Evolutionary conservation across 2,329 filamentous ascomycete genomes (phyloP).

Genomic region (Colletotrichum cereale): DNA sequence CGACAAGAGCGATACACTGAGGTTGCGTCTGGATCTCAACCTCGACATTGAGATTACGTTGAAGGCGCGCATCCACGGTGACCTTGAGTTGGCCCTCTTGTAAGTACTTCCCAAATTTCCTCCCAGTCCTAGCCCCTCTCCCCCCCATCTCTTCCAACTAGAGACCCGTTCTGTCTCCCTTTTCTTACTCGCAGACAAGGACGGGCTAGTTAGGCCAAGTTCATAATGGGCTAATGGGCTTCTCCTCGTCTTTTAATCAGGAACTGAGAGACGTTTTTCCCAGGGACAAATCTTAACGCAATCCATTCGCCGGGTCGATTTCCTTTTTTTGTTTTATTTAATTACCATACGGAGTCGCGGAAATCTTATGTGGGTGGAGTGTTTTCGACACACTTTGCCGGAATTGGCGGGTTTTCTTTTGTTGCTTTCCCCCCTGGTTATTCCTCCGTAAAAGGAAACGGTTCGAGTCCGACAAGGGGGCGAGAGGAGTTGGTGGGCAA

Average conservation of each 20-base stretch:
- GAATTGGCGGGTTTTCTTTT: constrained; percentile 34
- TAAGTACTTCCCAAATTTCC: constrained; percentile 51
- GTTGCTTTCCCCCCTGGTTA: neutral
- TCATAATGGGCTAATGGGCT: constrained; percentile 43
- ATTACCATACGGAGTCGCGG: constrained; percentile 33
- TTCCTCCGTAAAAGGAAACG: constrained; percentile 16
- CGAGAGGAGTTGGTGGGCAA: constrained; percentile 28
- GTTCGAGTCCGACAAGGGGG: neutral
- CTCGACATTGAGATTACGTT: constrained; percentile 87
- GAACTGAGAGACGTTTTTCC: constrained; percentile 42
- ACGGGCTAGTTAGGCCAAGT: constrained; percentile 43
- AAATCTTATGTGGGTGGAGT: constrained; percentile 17
- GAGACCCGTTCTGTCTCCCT: constrained; percentile 34
- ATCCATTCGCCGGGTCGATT: neutral
- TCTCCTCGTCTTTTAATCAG: constrained; percentile 41
- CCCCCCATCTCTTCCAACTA: constrained; percentile 29
- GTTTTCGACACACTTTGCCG: constrained; percentile 25
- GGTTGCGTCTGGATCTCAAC: constrained; percentile 82
- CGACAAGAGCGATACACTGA: constrained; percentile 74
- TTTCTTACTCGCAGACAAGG: constrained; percentile 41
- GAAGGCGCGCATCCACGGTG: constrained; percentile 88
- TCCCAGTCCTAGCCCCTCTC: constrained; percentile 32
- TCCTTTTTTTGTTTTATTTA: neutral
- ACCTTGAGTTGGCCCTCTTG: constrained; percentile 80
- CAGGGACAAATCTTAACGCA: constrained; percentile 40